Conservation (phyloP, 495 filamentous ascomycete species). For the Tuber aestivum region DNA sequence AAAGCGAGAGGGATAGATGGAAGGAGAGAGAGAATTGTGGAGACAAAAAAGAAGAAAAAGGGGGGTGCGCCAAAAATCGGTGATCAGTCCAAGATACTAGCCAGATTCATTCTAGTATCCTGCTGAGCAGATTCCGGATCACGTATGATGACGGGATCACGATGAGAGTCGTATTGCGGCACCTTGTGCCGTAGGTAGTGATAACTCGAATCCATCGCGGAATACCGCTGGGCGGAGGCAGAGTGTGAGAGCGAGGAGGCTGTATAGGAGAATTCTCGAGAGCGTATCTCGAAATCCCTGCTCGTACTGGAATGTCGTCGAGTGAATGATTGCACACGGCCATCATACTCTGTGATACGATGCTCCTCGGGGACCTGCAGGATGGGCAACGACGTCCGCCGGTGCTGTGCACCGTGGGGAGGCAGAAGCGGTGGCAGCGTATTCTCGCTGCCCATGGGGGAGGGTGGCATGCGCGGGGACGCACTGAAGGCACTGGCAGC, state of each 20-base stretch:
- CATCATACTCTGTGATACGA: conserved; percentile 26
- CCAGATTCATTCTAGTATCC: neutral
- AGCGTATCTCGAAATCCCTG: conserved; percentile 12
- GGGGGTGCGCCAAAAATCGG: neutral
- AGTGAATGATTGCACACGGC: conserved; percentile 25
- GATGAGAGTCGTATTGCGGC: neutral
- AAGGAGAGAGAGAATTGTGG: neutral
- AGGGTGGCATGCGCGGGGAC: conserved; percentile 47
- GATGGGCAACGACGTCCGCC: conserved; percentile 40
- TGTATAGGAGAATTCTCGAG: conserved; percentile 17
- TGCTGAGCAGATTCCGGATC: neutral
- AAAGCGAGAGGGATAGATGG: neutral
- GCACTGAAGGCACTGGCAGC: conserved; percentile 59
- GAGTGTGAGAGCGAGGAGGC: neutral
- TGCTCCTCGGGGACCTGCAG: conserved; percentile 18
- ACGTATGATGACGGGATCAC: neutral
- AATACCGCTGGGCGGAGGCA: neutral
- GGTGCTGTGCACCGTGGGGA: conserved; percentile 15
- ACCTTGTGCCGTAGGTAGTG: conserved; percentile 3
- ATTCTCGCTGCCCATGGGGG: conserved; percentile 34
- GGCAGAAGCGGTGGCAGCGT: conserved; percentile 43
- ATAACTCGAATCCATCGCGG: neutral
- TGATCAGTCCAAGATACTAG: neutral
- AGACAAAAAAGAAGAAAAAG: neutral
- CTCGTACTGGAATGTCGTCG: conserved; percentile 16